These are phyloP conservation scores for Nicotiana paniculata DNA, from an alignment of 257 asterid species.

Conservation along the genomic window DNA sequence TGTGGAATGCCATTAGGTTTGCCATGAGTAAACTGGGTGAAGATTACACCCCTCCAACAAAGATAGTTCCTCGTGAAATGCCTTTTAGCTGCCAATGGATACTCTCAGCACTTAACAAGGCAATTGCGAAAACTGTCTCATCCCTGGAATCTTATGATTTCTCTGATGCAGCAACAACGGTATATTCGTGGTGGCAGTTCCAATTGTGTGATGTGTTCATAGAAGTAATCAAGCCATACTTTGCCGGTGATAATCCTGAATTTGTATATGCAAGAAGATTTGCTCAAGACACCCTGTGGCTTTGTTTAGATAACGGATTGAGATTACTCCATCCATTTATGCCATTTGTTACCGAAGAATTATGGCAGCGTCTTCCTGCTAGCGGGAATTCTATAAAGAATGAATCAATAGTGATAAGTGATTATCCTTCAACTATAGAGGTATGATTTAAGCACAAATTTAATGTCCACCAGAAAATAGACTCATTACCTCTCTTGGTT, in stretches of 20 bases:
- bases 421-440: conserved; percentile 68
- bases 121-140: conserved; percentile 60
- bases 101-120: conserved; percentile 76
- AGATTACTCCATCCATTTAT: conserved; percentile 90
- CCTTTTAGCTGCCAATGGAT: conserved; percentile 98
- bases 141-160: conserved; percentile 71
- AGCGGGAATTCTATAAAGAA: conserved; percentile 48
- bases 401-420: conserved; percentile 76
- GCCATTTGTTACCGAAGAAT: conserved; percentile 93
- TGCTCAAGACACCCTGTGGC: conserved; percentile 89
- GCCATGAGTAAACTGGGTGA: conserved; percentile 96
- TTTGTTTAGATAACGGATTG: conserved; percentile 81
- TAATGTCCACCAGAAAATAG: background rate
- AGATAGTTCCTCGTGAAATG: conserved; percentile 43
- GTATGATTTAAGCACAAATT: conserved; percentile 28
- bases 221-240: conserved; percentile 90
- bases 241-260: conserved; percentile 43
- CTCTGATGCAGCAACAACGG: conserved; percentile 88
- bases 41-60: conserved; percentile 67
- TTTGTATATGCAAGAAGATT: conserved; percentile 39
- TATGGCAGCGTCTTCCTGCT: conserved; percentile 97
- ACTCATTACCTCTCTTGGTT: background rate
- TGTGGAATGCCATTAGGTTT: conserved; percentile 96
- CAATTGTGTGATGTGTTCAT: conserved; percentile 90
- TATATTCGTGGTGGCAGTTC: conserved; percentile 89